These are phyloP conservation scores for Saprolegnia parasitica DNA, from an alignment of 352 stramenopile genomes.

Conservation along the genomic window DNA sequence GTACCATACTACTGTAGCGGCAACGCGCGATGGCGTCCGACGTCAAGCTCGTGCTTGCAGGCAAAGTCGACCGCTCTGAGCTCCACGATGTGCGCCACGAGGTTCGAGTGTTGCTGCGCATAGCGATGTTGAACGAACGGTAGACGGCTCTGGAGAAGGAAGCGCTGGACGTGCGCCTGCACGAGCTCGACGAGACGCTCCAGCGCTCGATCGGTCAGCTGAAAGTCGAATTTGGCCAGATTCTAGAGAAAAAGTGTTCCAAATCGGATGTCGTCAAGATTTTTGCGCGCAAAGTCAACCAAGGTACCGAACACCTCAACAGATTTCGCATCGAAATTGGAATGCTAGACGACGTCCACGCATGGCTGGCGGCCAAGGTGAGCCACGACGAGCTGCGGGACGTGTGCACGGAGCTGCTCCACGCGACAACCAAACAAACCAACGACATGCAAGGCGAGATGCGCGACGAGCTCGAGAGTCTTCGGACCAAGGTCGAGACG, in stretches of 20 bases:
- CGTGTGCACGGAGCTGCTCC: not conserved
- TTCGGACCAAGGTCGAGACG: not conserved
- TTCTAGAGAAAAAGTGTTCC: slow-evolving; percentile 13
- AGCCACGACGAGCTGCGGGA: not conserved
- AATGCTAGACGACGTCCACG: slow-evolving; percentile 17
- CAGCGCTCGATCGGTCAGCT: not conserved
- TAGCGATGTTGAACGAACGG: not conserved
- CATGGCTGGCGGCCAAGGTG: not conserved
- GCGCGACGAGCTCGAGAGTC: not conserved
- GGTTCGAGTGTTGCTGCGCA: not conserved
- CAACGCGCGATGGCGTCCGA: slow-evolving; percentile 23
- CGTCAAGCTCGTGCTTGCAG: slow-evolving; percentile 14
- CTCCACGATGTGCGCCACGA: not conserved
- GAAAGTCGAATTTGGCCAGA: not conserved
- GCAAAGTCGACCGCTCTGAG: slow-evolving; percentile 12
- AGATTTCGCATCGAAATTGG: not conserved
- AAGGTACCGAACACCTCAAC: not conserved
- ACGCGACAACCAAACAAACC: not conserved
- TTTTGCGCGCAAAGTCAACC: slow-evolving; percentile 20
- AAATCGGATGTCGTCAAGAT: slow-evolving; percentile 21
- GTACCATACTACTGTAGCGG: not conserved
- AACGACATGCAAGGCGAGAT: not conserved
- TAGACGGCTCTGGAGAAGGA: not conserved
- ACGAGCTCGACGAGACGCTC: not conserved
- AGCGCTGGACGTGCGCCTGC: not conserved